Percentiles rank a stretch among this genome's conserved stretches.
These are phyloP conservation scores for Mucuna pruriens DNA, from an alignment of 306 rosid genomes.

Conservation along the genomic window DNA sequence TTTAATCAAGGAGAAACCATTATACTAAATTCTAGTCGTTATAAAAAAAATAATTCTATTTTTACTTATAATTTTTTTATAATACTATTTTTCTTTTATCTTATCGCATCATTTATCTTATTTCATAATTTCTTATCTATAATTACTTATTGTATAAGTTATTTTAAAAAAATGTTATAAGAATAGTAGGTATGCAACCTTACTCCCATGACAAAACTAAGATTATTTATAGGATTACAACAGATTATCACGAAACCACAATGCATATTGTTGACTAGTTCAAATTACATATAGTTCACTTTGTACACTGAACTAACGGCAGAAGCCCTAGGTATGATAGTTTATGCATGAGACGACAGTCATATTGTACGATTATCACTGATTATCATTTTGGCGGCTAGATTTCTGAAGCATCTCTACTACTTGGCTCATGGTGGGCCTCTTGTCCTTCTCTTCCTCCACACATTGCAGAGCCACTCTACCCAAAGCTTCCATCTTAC, in stretches of 20 bases:
- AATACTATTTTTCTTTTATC: no score
- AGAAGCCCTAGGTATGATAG: neutral
- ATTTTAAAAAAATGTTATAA: no score
- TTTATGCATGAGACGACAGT: neutral
- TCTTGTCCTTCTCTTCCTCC: slow-evolving; percentile 53
- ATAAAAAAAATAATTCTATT: no score
- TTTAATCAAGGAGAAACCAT: neutral
- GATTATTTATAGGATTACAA: neutral
- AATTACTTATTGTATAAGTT: no score
- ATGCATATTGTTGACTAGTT: neutral
- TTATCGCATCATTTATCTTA: no score
- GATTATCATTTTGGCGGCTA: neutral
- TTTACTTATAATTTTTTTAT: no score
- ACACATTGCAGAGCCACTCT: slow-evolving; percentile 57
- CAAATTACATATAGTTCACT: neutral
- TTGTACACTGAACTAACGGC: neutral
- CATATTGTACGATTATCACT: neutral
- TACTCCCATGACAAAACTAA: neutral
- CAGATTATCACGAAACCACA: neutral
- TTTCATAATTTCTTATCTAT: no score
- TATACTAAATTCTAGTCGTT: neutral
- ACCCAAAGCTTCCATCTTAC: slow-evolving; percentile 44
- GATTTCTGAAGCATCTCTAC: slow-evolving; percentile 46
- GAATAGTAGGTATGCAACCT: neutral
- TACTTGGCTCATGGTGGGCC: slow-evolving; percentile 65